Base-by-base conservation (phyloP, 768 basidiomycete genomes). In the Lactarius deliciosus region DNA sequence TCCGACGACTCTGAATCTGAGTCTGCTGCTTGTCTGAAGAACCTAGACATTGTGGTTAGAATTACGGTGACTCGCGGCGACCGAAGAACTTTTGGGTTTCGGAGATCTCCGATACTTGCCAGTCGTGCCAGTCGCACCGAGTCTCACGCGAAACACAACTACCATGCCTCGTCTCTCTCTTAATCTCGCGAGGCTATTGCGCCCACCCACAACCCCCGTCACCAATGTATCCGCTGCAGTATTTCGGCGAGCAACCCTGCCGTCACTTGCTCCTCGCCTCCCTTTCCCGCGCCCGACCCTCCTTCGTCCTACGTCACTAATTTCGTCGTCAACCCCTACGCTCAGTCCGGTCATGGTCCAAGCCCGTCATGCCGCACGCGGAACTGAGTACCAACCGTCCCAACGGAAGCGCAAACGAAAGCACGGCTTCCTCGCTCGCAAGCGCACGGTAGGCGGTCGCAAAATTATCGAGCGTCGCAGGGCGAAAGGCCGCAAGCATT, bases 331-430 rank as follows among this genome's bases (percentile, higher is more conserved):
- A 13, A 36, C 32, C 2, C 40, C 56, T 11, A 41, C 63, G 4
- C 22, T 53, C 43, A 5, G 57, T 25, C 64, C 70, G 3, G 43
- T 63, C 36, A 2, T 83, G 9, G 76, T 81, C 38, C 86, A 88
- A 71, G 77, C 83, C 47, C 87, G 94, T 8, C 87, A 83, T 74
- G 81, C 80, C 36, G 83, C 89, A 34, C 85, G 86, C 54, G 96
- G 96, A 54, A 84, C 86, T n/a, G 93, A 96, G 77, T 98, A 98
- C 73, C 96, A 98, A 75, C 96, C 96, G n/a, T 94, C 91, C 0
- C 94, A 96, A 76, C 84, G 95, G 50, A 92, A 91, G 74, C 81
- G 96, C 71, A 98, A 98, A 81, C 83, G 94, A 72, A 94, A 90
- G 75, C 91, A 93, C 74, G 96, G 96, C 7, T 98, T 96, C 77